Evolutionary conservation across 441 rosid species (phyloP).

Genomic region (Pelargonium citronellum): DNA sequence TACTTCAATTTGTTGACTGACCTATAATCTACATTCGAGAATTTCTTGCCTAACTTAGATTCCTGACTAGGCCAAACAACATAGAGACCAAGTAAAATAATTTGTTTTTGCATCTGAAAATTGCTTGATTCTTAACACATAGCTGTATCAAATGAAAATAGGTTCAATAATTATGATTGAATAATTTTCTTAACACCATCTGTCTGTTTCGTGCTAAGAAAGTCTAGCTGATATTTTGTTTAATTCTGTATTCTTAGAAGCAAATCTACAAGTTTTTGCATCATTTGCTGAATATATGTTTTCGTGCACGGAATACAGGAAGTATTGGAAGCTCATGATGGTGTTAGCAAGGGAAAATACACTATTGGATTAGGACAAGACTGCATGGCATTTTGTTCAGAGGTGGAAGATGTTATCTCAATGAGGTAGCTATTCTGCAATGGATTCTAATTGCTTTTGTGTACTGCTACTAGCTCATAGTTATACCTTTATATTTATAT

Average conservation of each 20-base stretch:
- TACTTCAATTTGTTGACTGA: neutral
- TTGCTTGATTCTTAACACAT: neutral
- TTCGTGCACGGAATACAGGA: constrained; percentile 40
- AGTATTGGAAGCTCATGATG: constrained; percentile 86
- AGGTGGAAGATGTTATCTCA: constrained; percentile 97
- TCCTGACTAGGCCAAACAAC: too few relatives aligned
- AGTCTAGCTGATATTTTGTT: neutral
- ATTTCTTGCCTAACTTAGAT: too few relatives aligned
- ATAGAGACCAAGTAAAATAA: too few relatives aligned
- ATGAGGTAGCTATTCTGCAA: constrained; percentile 56
- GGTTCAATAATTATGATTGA: neutral
- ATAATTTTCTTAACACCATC: neutral
- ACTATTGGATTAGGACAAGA: constrained; percentile 99
- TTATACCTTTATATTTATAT: neutral
- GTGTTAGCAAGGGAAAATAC: constrained; percentile 93
- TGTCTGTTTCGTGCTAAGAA: neutral
- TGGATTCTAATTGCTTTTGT: neutral
- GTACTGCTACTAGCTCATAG: neutral
- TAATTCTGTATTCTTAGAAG: neutral
- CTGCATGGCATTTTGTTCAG: constrained; percentile 92
- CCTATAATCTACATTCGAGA: too few relatives aligned
- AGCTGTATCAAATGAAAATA: neutral
- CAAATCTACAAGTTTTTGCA: neutral
- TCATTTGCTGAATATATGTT: constrained; percentile 2
- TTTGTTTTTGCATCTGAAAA: too few relatives aligned